Conservation (phyloP, 352 stramenopile species). For the Phytophthora pistaciae region DNA sequence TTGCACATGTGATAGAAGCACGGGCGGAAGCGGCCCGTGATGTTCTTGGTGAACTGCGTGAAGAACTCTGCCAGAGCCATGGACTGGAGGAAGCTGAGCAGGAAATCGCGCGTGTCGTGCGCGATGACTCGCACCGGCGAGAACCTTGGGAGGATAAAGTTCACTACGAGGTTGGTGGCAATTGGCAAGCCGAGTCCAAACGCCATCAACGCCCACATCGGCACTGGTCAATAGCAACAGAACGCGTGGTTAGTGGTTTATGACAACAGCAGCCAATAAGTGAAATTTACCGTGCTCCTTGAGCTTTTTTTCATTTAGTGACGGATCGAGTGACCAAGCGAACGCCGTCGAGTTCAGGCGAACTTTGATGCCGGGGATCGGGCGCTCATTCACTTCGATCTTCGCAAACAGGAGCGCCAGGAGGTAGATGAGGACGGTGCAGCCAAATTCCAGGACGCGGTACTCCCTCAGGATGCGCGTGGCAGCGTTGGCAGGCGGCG, state of each 20-base stretch:
- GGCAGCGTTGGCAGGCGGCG: neutral
- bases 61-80: constrained; percentile 48
- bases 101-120: constrained; percentile 73
- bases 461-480: constrained; percentile 31
- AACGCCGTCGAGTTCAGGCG: constrained; percentile 41
- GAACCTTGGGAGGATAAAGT: constrained; percentile 55
- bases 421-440: constrained; percentile 48
- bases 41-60: constrained; percentile 76
- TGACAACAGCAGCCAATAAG: neutral
- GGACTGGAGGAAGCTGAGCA: constrained; percentile 61
- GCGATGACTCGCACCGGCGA: constrained; percentile 53
- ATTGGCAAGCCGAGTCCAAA: constrained; percentile 43
- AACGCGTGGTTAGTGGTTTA: neutral
- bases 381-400: constrained; percentile 52
- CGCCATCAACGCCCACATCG: constrained; percentile 46
- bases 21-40: constrained; percentile 71
- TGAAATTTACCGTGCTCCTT: neutral
- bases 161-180: constrained; percentile 53
- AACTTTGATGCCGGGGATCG: constrained; percentile 50
- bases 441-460: constrained; percentile 59
- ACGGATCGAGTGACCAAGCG: constrained; percentile 47
- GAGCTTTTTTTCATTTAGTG: constrained; percentile 45
- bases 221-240: constrained; percentile 39
- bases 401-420: constrained; percentile 51
- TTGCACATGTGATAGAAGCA: constrained; percentile 82